Evolutionary conservation across 345 rosid genomes (phyloP), one percentile per base, ranked within the genome.

Genomic region (Aquilaria malaccensis): DNA sequence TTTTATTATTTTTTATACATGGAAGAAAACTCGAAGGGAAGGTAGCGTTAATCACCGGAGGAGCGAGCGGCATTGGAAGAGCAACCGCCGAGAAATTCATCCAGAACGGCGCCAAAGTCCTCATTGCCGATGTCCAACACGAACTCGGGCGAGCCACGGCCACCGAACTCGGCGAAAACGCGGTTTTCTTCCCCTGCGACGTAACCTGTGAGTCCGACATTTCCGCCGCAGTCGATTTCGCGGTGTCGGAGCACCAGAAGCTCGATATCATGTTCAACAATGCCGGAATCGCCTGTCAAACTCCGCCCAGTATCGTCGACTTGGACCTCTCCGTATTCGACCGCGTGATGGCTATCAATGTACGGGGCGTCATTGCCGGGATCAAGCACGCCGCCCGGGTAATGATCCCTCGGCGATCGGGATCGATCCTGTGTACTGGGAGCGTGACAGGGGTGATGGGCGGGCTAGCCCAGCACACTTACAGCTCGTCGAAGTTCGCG

Each of bases 211-310:
- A 93, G 78, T 76, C 84, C 29, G 94, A 93, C 48, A 33, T 87
- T 33, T 77, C 81, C 10, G 56, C 75, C n/a, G 94, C 91, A 0
- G 88, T 87, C 30, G 87, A 87, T 65, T 87, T 80, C 22, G 32
- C 97, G 29, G 64, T 89, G 53, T 77, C 86, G 3, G 67, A 49
- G 45, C 67, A 78, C 67, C 56, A 66, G 56, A 73, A 76, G 56
- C 87, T 93, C 3, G 91, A 87, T 56, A 81, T 89, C 64, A 85
- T 89, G 97, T 85, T 77, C 82, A 83, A 79, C 81, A 93, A 93
- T 48, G 94, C 97, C 0, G 98, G 98, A 46, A 66, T 85, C 0
- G 77, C 94, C 13, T 82, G 98, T 84, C 59, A 59, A 32, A 78
- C 85, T 33, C 76, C 88, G 9, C 77, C 70, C 2, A 85, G 88